Base-by-base conservation (phyloP, 345 rosid species). In the Geranium rotundifolium region DNA sequence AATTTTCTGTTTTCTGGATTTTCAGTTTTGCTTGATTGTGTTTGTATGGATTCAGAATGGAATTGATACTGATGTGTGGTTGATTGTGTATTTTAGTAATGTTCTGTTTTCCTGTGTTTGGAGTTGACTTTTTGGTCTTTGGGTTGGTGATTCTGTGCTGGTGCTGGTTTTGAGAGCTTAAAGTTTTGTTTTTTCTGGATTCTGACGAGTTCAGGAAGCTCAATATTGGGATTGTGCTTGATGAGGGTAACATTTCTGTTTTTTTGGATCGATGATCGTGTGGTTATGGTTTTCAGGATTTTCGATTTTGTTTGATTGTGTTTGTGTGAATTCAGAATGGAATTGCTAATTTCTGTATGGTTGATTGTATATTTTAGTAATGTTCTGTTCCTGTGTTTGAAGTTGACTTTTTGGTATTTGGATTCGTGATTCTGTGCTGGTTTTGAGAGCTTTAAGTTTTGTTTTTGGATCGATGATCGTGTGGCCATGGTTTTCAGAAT, bases 181-280 rank as follows among this genome's bases (percentile, higher is more conserved):
- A 4, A 34, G 8, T 34, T 34, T 34, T n/a, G n/a, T 4, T 41
- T 41, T 41, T 41, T n/a, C n/a, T n/a, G 0, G 74, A 72, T 19
- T 87, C 97, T 19, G 71, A 82, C 60, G 15, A 75, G 59, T 86
- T 93, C 74, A 78, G 76, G 75, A 66, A 49, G 69, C 61, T 93
- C 87, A 82, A 88, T 60, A 85, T 93, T 20, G 99, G 74, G 3
- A 27, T 90, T 12, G 87, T 88, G 37, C 95, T 93, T 14, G 99
- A 93, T 66, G 99, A 93, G 86, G 99, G 98, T 89, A 62, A 50
- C 10, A n/a, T 29, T 2, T 57, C n/a, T 37, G 46, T 37, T 37
- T 37, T 5, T 37, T 10, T 46, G 12, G 52, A 7, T 46, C 10
- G 52, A 10, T 46, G 15, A 9, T 46, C 15, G 12, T 46, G 14